Evolutionary conservation across 257 asterid genomes (phyloP), one percentile per base, ranked within the genome.

Genomic region (Euphrasia confusa): DNA sequence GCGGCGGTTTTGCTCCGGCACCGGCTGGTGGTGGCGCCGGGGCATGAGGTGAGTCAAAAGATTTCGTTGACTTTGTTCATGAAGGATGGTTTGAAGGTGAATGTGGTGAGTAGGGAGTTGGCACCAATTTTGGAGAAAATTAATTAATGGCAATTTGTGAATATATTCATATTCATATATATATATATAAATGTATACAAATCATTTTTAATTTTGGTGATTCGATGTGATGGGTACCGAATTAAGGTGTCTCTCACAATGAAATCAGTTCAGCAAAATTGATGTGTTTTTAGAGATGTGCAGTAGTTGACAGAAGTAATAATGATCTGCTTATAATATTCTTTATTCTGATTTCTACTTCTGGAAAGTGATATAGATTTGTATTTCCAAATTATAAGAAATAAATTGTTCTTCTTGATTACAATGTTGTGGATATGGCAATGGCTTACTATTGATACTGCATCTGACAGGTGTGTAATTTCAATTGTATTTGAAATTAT

Each of bases 1-100:
- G 83, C 86, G 52, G 81, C 86, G 27, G 74, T 80, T 70, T 39
- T 80, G 72, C 86, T 80, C 67, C 86, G 83, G 21, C 83, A 80
- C 78, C 70, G 77, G 14, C 79, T 80, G 15, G 72, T 40, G 71
- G 68, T 77, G 72, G 83, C 76, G 39, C 55, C 68, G 72, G 86
- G 72, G 67, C 86, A 80, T 72, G 63, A 26, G 68, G 83, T 78
- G 71, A 81, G 75, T 74, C 86, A 80, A 55, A 80, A 80, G 33
- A 80, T 80, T 78, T 80, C 86, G 0, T 24, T 80, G 72, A 80
- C 86, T 11, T 66, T 80, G 79, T 80, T 80, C 74, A 77, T 80
- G 83, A 80, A 80, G 66, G 77, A 80, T 9, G 86, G 86, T 0
- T 74, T 80, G 0, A 77, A 72, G 75, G 86, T 80, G 60, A 67